Percentiles rank a stretch among this genome's conserved stretches.
phyloP scores from a whole-genome alignment of 352 stramenopile genomes.

The Phytophthora lateralis region DNA sequence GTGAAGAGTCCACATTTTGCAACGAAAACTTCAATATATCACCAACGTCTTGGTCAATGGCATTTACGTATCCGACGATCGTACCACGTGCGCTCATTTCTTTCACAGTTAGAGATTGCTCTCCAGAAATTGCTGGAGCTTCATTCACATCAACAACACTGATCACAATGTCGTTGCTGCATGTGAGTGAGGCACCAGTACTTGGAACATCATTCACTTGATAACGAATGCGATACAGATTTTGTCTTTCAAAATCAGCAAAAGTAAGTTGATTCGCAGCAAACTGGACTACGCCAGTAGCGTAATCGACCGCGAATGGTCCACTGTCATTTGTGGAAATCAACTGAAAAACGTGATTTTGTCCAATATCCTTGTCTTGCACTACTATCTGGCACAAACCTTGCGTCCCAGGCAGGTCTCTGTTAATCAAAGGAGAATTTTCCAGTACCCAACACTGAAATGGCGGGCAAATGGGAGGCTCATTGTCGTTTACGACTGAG shows the following conservation, averaged over 20 bases:
- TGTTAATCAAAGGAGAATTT: slow-evolving; percentile 43
- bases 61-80: slow-evolving; percentile 18
- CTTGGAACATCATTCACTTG: slow-evolving; percentile 51
- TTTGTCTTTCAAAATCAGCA: slow-evolving; percentile 53
- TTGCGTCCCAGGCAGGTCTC: slow-evolving; percentile 39
- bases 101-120: slow-evolving; percentile 17
- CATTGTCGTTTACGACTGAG: slow-evolving; percentile 52
- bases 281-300: slow-evolving; percentile 43
- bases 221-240: slow-evolving; percentile 49
- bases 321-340: slow-evolving; percentile 31
- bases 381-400: slow-evolving; percentile 43
- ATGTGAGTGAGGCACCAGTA: slow-evolving; percentile 42
- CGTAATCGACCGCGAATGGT: slow-evolving; percentile 32
- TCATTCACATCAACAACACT: slow-evolving; percentile 60
- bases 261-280: slow-evolving; percentile 19
- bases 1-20: background rate
- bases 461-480: slow-evolving; percentile 44
- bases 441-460: slow-evolving; percentile 68
- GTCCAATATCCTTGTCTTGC: slow-evolving; percentile 43
- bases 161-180: slow-evolving; percentile 48
- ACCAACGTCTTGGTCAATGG: slow-evolving; percentile 20
- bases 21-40: slow-evolving; percentile 26
- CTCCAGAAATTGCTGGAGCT: slow-evolving; percentile 33
- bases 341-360: slow-evolving; percentile 57
- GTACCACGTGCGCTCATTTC: slow-evolving; percentile 37